These are phyloP conservation scores for Tulasnella sp. DNA, from an alignment of 768 basidiomycete genomes.

Conservation along the genomic window DNA sequence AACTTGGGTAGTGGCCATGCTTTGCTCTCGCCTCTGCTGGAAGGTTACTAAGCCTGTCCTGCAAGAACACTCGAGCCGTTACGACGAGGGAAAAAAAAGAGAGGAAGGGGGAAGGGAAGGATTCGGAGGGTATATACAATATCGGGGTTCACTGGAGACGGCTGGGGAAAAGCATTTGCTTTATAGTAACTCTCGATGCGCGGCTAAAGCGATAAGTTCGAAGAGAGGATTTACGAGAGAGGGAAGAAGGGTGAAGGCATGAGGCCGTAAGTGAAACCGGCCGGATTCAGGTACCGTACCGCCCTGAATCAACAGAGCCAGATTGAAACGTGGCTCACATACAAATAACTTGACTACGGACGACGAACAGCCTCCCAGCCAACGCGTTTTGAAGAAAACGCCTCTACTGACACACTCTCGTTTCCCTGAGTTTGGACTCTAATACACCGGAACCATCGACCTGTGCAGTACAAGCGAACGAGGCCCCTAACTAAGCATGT, in stretches of 20 bases:
- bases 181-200: too few species aligned
- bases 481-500: background rate
- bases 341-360: too few species aligned
- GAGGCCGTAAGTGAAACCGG: too few species aligned
- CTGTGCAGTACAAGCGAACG: background rate
- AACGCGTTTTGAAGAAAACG: too few species aligned
- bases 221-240: too few species aligned
- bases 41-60: background rate
- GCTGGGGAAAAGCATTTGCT: too few species aligned
- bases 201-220: too few species aligned
- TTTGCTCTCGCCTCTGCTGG: background rate
- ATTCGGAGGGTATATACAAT: background rate
- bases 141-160: background rate
- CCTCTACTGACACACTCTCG: background rate
- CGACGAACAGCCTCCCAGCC: too few species aligned
- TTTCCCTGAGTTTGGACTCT: background rate
- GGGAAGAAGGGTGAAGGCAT: too few species aligned
- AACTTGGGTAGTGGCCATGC: background rate
- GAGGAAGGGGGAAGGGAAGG: background rate
- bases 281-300: too few species aligned
- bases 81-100: background rate
- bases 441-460: constrained; percentile 1
- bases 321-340: background rate
- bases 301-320: too few species aligned
- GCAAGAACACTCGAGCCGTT: background rate